Conservation (phyloP, 352 stramenopile genomes). For the Globisporangium takayamanum region DNA sequence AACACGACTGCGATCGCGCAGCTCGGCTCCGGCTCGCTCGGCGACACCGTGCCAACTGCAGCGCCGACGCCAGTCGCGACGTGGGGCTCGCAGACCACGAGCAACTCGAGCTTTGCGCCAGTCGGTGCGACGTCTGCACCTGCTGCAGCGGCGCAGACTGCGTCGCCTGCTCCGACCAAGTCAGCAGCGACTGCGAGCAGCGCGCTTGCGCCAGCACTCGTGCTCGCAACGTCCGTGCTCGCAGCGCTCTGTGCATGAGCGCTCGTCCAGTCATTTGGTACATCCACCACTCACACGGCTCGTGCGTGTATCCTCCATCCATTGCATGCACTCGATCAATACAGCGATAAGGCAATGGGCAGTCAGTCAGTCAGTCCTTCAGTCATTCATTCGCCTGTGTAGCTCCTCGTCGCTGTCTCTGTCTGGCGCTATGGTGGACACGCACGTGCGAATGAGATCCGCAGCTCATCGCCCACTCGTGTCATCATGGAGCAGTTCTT, state of each 20-base stretch:
- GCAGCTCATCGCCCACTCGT: slow-evolving; percentile 28
- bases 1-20: slow-evolving; percentile 18
- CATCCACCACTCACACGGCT: too few relatives aligned
- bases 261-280: neutral
- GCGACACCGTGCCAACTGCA: slow-evolving; percentile 2
- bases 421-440: neutral
- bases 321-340: too few relatives aligned
- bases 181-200: slow-evolving; percentile 5
- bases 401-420: neutral
- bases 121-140: slow-evolving; percentile 29
- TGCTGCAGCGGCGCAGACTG: slow-evolving; percentile 17
- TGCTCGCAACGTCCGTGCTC: slow-evolving; percentile 19
- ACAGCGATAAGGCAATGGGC: too few relatives aligned
- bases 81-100: slow-evolving; percentile 20
- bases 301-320: too few relatives aligned
- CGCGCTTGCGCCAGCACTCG: slow-evolving; percentile 17
- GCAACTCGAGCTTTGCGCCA: slow-evolving; percentile 27
- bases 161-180: slow-evolving; percentile 13
- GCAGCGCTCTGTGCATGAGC: slow-evolving; percentile 6
- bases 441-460: too few relatives aligned
- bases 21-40: slow-evolving; percentile 10
- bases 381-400: too few relatives aligned
- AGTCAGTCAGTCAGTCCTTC: too few relatives aligned
- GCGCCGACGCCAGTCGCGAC: slow-evolving; percentile 7
- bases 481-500: slow-evolving; percentile 68